Percentiles rank a stretch among this genome's conserved stretches.
Conservation (phyloP, 2,329 filamentous ascomycete species). For the Fusarium mexicanum region DNA sequence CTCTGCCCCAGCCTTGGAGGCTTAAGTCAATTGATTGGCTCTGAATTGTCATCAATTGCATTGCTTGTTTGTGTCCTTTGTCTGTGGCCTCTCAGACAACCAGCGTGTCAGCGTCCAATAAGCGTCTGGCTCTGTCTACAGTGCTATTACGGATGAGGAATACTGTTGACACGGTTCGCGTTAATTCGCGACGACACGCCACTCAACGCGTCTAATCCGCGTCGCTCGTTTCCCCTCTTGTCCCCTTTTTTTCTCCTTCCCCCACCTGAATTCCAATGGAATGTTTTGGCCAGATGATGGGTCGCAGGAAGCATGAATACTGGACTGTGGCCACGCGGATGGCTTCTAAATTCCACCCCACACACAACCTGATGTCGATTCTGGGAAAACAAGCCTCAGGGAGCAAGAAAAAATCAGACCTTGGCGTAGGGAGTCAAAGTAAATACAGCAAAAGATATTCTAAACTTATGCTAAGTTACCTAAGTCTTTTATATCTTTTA, state of each 20-base stretch:
- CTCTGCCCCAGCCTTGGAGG: background rate
- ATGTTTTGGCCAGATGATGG: conserved; percentile 15
- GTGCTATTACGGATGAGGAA: background rate
- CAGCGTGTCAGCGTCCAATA: conserved; percentile 29
- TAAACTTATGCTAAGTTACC: background rate
- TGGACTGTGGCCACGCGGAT: conserved; percentile 10
- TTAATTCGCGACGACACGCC: conserved; percentile 22
- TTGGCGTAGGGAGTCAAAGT: background rate
- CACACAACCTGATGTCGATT: background rate
- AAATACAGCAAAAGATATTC: background rate
- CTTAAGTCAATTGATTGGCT: conserved; percentile 25
- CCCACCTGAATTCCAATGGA: conserved; percentile 32
- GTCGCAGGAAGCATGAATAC: conserved; percentile 26
- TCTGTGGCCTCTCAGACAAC: conserved; percentile 2
- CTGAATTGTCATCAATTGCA: background rate
- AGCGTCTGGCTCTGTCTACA: background rate
- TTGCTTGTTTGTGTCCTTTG: conserved; percentile 23
- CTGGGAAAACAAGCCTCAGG: background rate
- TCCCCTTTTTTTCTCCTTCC: conserved; percentile 20
- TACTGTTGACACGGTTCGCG: conserved; percentile 21
- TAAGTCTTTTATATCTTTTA: background rate
- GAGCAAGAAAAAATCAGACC: background rate
- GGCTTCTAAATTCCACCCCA: background rate
- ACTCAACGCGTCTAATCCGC: conserved; percentile 41
- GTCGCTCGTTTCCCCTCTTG: conserved; percentile 16